Evolutionary conservation across 495 filamentous ascomycete species (phyloP).

Genomic region (Letharia lupina): DNA sequence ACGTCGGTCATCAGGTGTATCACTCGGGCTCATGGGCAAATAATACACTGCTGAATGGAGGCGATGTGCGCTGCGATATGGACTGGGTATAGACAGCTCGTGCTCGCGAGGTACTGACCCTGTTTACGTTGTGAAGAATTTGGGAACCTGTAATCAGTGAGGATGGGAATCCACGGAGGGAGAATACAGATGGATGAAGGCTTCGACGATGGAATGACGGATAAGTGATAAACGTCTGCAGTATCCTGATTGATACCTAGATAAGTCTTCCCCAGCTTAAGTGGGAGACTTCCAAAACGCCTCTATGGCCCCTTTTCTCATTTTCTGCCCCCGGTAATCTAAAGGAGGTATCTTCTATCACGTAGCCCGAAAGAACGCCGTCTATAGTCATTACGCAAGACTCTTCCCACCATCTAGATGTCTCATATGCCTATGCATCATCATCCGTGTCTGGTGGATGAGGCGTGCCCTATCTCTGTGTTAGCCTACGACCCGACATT

Average conservation of each 20-base stretch:
- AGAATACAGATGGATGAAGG: no score
- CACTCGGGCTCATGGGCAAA: no score
- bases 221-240: neutral
- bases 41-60: no score
- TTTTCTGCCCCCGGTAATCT: neutral
- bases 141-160: no score
- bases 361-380: slow-evolving; percentile 3
- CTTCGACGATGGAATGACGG: no score
- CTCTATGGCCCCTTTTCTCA: neutral
- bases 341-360: slow-evolving; percentile 6
- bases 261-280: neutral
- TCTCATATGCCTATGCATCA: slow-evolving; percentile 39
- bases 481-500: slow-evolving; percentile 25
- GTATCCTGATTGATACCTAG: neutral
- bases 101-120: no score
- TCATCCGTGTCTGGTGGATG: slow-evolving; percentile 73
- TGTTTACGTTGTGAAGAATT: no score
- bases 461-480: slow-evolving; percentile 64
- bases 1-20: no score
- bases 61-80: no score
- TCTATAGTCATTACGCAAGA: slow-evolving; percentile 10
- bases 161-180: no score
- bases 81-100: no score
- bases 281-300: neutral
- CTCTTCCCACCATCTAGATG: neutral